Conservation (phyloP, 129 eudicot species). For the Tagetes erecta region DNA sequence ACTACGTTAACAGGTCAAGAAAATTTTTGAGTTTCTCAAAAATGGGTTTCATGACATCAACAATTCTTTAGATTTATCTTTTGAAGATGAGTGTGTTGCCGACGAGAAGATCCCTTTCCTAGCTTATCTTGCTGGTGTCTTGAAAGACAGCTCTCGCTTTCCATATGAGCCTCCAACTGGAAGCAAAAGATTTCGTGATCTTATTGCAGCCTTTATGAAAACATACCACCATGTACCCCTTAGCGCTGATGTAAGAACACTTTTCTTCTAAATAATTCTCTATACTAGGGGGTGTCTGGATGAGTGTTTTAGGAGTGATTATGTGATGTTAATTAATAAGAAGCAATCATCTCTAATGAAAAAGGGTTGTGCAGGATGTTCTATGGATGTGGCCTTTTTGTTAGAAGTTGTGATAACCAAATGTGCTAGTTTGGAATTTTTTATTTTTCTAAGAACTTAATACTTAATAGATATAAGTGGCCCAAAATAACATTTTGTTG, state of each 20-base stretch:
- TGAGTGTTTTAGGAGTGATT: neutral
- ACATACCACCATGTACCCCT: slow-evolving; percentile 90
- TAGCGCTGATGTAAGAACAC: slow-evolving; percentile 66
- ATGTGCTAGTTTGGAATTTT: neutral
- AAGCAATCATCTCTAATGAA: neutral
- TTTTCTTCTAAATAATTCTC: neutral
- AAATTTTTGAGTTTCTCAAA: slow-evolving; percentile 81
- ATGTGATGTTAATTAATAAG: slow-evolving; percentile 3
- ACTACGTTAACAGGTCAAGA: slow-evolving; percentile 70
- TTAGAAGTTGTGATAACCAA: neutral
- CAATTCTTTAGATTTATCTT: slow-evolving; percentile 82
- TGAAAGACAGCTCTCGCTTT: slow-evolving; percentile 66
- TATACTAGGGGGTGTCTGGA: slow-evolving; percentile 14
- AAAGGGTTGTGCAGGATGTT: neutral
- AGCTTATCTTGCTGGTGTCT: slow-evolving; percentile 85
- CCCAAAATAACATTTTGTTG: neutral
- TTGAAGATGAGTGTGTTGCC: slow-evolving; percentile 86
- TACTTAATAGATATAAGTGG: neutral
- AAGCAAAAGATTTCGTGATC: slow-evolving; percentile 78
- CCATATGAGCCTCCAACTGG: slow-evolving; percentile 93
- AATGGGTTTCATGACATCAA: slow-evolving; percentile 81
- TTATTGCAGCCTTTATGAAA: slow-evolving; percentile 83
- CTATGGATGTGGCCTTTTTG: neutral
- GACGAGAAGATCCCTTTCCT: slow-evolving; percentile 98
- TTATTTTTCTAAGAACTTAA: neutral